phyloP scores from a whole-genome alignment of 306 rosid genomes.

The Lagenaria siceraria region DNA sequence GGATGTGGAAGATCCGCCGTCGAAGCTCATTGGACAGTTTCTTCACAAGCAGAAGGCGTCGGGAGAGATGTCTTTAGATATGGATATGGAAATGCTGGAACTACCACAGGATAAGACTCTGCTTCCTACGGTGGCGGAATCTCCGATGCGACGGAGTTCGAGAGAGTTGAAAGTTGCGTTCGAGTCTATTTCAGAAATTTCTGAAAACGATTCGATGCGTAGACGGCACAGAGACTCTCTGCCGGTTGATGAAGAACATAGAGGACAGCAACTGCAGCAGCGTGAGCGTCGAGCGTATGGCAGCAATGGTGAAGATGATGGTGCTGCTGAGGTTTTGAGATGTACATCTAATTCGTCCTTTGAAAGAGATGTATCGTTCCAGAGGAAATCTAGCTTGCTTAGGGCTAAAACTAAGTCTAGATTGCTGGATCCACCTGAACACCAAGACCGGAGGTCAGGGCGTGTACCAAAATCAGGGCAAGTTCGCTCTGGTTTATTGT shows the following conservation, averaged over 20 bases:
- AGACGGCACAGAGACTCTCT: conserved; percentile 33
- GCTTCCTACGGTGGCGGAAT: conserved; percentile 38
- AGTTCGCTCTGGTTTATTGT: conserved; percentile 38
- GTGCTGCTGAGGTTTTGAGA: conserved; percentile 39
- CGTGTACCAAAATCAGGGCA: conserved; percentile 44
- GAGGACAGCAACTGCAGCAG: conserved; percentile 21
- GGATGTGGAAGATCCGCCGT: conserved; percentile 55
- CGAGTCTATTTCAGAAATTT: conserved; percentile 20
- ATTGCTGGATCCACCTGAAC: conserved; percentile 66
- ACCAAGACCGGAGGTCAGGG: conserved; percentile 28
- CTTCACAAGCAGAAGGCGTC: conserved; percentile 64
- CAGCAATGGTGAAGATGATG: neutral
- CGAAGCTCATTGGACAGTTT: conserved; percentile 57
- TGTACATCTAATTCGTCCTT: conserved; percentile 66
- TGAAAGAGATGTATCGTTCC: conserved; percentile 36
- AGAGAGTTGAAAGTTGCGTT: conserved; percentile 53
- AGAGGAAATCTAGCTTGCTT: conserved; percentile 29
- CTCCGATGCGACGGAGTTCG: conserved; percentile 24
- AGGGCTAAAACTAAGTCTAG: conserved; percentile 55
- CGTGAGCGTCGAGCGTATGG: conserved; percentile 15
- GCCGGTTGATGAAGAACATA: conserved; percentile 6
- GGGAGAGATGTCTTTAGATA: conserved; percentile 58
- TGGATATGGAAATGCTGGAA: conserved; percentile 97
- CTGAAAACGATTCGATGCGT: conserved; percentile 22
- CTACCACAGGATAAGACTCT: conserved; percentile 24